Percentiles rank a stretch among this genome's conserved stretches.
phyloP scores from a whole-genome alignment of 108 stramenopile genomes.

The Pseudonitzschia multistriata region DNA sequence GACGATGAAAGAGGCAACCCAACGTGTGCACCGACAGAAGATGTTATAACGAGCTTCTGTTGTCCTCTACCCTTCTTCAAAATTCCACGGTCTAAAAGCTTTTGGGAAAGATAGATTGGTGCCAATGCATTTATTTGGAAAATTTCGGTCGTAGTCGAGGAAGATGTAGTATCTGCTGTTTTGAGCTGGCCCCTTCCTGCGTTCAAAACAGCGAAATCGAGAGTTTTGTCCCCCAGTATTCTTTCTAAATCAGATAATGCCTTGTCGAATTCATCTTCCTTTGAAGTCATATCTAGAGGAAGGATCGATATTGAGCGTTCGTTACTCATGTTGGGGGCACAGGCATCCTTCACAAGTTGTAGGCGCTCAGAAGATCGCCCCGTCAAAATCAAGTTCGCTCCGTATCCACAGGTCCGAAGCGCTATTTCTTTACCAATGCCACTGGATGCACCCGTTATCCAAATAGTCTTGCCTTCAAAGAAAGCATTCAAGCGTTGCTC shows the following conservation, averaged over 20 bases:
- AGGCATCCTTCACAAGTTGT: slow-evolving; percentile 38
- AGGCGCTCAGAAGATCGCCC: slow-evolving; percentile 38
- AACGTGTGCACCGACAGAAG: slow-evolving; percentile 53
- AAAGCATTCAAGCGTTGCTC: slow-evolving; percentile 3
- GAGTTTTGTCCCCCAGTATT: not conserved
- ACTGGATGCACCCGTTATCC: slow-evolving; percentile 70
- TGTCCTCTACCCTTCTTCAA: slow-evolving; percentile 15
- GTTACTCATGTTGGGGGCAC: slow-evolving; percentile 1
- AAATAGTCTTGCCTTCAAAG: slow-evolving; percentile 46
- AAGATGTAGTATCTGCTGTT: slow-evolving; percentile 19
- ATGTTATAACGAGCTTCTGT: slow-evolving; percentile 52
- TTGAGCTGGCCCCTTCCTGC: slow-evolving; percentile 50
- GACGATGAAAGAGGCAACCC: slow-evolving; percentile 61
- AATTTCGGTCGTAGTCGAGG: slow-evolving; percentile 22
- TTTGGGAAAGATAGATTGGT: slow-evolving; percentile 39
- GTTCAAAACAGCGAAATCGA: slow-evolving; percentile 48
- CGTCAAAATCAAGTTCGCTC: slow-evolving; percentile 55
- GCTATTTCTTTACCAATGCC: slow-evolving; percentile 71
- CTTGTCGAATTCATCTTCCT: slow-evolving; percentile 22
- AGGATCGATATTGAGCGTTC: slow-evolving; percentile 16
- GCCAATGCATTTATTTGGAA: slow-evolving; percentile 45
- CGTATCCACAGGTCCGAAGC: slow-evolving; percentile 30
- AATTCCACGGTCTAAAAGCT: slow-evolving; percentile 18
- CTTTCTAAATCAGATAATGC: slow-evolving; percentile 16
- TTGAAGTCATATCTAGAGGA: slow-evolving; percentile 42